These are phyloP conservation scores for Aureobasidium sp. DNA, from an alignment of 2,329 filamentous ascomycete genomes.

Conservation along the genomic window DNA sequence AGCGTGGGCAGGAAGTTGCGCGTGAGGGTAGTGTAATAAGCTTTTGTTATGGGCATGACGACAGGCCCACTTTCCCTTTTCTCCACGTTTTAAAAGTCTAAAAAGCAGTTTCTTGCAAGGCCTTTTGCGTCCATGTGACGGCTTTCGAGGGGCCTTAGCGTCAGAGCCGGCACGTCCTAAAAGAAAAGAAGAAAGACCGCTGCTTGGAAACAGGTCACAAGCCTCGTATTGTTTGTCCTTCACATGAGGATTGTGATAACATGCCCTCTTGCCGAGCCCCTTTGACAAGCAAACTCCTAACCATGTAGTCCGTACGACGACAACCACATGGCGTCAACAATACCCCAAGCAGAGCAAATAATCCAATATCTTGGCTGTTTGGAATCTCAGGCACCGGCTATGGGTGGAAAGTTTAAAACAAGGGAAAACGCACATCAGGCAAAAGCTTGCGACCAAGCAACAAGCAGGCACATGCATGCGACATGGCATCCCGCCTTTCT, in stretches of 20 bases:
- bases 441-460: not conserved
- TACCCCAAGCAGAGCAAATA: not conserved
- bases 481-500: not conserved
- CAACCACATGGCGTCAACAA: not conserved
- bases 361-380: not conserved
- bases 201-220: not conserved
- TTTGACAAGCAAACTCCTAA: not conserved
- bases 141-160: not conserved
- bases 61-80: not conserved
- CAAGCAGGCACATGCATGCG: not conserved
- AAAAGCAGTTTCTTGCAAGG: not conserved
- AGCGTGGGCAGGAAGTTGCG: not conserved
- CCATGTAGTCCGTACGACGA: not conserved
- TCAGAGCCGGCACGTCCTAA: not conserved
- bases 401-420: not conserved
- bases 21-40: not conserved
- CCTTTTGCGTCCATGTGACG: conserved; percentile 1
- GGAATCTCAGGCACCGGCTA: not conserved
- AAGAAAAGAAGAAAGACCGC: not conserved
- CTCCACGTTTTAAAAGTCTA: not conserved
- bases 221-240: not conserved
- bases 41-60: conserved; percentile 8
- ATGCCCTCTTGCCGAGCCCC: not conserved
- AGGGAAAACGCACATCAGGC: not conserved
- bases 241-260: not conserved